Evolutionary conservation across 495 filamentous ascomycete species (phyloP).

Genomic region (Neurospora sp.): DNA sequence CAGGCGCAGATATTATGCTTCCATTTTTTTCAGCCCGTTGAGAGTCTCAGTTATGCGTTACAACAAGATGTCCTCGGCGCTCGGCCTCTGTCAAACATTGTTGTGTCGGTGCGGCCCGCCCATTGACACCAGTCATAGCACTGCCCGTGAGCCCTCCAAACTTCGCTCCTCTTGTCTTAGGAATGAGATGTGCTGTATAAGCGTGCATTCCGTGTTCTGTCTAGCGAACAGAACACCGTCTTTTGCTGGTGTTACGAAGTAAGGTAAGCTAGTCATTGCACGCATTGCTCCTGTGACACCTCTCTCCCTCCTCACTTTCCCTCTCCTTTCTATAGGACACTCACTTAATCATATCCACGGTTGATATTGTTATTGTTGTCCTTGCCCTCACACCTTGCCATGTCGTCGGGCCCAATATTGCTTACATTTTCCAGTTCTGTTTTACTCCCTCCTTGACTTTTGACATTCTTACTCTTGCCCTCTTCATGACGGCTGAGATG

Average conservation of each 20-base stretch:
- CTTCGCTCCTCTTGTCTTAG: neutral
- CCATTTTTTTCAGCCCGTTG: no score
- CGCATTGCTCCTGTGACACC: no score
- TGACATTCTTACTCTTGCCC: neutral
- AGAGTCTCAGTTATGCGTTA: neutral
- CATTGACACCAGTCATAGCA: neutral
- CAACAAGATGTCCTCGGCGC: neutral
- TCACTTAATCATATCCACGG: neutral
- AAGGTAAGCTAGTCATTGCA: no score
- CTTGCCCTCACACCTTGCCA: neutral
- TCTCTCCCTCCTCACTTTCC: no score
- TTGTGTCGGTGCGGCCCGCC: neutral
- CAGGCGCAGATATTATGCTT: no score
- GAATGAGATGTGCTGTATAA: no score
- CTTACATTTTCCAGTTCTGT: neutral
- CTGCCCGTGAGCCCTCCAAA: neutral
- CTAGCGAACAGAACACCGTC: no score
- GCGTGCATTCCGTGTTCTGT: no score
- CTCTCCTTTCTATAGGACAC: no score
- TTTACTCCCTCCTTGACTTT: neutral
- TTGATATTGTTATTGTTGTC: neutral
- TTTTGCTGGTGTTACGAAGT: no score
- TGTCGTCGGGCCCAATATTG: neutral
- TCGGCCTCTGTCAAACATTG: neutral
- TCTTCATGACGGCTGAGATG: neutral